Conservation (phyloP, 768 basidiomycete genomes). For the Plicaturopsis crispa region DNA sequence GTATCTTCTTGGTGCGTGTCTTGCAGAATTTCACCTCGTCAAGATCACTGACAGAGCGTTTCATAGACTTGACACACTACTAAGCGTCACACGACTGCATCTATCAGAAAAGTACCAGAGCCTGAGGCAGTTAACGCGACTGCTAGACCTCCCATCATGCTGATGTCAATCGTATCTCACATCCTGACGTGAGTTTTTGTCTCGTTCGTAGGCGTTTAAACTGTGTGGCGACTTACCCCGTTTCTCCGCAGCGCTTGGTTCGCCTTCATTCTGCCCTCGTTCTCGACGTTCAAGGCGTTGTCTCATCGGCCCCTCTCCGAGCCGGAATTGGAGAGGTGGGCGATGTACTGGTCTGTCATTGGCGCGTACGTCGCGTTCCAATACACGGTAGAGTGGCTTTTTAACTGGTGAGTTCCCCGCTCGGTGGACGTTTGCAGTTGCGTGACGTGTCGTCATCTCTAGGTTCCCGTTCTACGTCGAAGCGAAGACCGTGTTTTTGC, state of each 20-base stretch:
- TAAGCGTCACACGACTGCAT: too few relatives aligned
- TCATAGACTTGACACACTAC: too few relatives aligned
- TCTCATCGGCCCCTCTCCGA: constrained; percentile 42
- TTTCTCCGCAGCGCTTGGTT: constrained; percentile 55
- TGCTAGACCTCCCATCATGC: constrained; percentile 25
- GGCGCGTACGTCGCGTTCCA: constrained; percentile 56
- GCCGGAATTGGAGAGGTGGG: constrained; percentile 46
- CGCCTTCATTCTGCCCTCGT: constrained; percentile 57
- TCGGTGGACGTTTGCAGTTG: constrained; percentile 6
- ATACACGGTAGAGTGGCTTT: constrained; percentile 52
- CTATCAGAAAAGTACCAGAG: too few relatives aligned
- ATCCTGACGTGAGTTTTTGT: constrained; percentile 33
- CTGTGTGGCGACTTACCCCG: background rate
- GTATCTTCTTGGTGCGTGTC: too few relatives aligned
- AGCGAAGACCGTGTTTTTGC: constrained; percentile 54
- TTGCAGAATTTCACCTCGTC: too few relatives aligned
- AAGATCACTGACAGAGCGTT: too few relatives aligned
- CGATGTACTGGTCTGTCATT: constrained; percentile 59
- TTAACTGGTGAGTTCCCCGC: constrained; percentile 47
- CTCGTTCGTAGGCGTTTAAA: background rate
- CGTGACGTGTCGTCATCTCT: constrained; percentile 9
- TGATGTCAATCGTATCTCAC: constrained; percentile 42
- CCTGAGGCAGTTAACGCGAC: too few relatives aligned
- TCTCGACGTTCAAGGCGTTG: constrained; percentile 61
- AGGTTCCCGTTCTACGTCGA: constrained; percentile 81